Evolutionary conservation across 257 asterid genomes (phyloP).

Genomic region (Petrea volubilis): DNA sequence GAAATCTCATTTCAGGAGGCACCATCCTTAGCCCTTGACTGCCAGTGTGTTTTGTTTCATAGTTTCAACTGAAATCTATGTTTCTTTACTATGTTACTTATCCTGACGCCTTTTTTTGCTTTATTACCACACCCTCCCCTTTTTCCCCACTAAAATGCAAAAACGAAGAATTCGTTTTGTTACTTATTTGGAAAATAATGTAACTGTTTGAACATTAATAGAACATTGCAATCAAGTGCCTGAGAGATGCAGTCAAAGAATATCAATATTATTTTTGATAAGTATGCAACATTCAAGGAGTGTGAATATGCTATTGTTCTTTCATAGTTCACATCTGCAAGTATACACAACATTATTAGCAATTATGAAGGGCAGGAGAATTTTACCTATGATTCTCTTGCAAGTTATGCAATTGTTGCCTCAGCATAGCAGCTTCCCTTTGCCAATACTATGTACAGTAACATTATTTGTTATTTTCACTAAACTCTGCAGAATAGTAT

Average conservation of each 20-base stretch:
- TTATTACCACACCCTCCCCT: not conserved
- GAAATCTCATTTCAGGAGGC: not conserved
- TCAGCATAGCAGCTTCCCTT: constrained; percentile 58
- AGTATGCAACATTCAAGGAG: constrained; percentile 2
- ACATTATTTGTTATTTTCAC: constrained; percentile 12
- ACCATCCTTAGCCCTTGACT: not conserved
- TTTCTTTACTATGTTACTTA: not conserved
- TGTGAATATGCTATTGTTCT: not conserved
- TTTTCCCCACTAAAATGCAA: not conserved
- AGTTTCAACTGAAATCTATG: no score
- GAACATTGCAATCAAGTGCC: not conserved
- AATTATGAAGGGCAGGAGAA: not conserved
- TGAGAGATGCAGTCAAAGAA: not conserved
- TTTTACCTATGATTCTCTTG: constrained; percentile 65
- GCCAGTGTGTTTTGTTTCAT: not conserved
- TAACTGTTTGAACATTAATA: no score
- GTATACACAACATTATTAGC: not conserved
- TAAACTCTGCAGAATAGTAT: not conserved
- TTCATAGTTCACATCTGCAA: not conserved
- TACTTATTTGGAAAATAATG: not conserved
- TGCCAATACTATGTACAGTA: constrained; percentile 64
- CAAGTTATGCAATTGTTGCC: constrained; percentile 65
- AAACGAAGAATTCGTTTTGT: not conserved
- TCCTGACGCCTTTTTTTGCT: not conserved
- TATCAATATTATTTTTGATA: not conserved